These are phyloP conservation scores for Pythium angustatum DNA, from an alignment of 352 stramenopile genomes.

Conservation along the genomic window DNA sequence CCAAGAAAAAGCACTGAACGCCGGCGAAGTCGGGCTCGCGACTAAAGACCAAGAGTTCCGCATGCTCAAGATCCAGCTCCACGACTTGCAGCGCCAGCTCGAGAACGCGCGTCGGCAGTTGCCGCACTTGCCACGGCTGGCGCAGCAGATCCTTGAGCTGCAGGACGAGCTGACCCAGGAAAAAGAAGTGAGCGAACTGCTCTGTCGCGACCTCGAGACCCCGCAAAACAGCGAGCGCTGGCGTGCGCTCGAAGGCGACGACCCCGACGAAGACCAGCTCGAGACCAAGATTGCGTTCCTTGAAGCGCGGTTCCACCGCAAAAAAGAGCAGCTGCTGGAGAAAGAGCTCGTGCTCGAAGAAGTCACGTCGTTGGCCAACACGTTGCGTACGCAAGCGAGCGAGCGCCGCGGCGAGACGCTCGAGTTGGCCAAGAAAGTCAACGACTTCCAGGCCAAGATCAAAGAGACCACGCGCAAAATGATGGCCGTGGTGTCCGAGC, in stretches of 20 bases:
- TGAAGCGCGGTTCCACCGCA: conserved; percentile 85
- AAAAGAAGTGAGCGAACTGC: conserved; percentile 84
- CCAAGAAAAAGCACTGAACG: conserved; percentile 81
- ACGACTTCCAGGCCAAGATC: conserved; percentile 89
- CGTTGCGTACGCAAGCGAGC: conserved; percentile 77
- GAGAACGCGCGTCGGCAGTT: conserved; percentile 74
- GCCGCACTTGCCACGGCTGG: conserved; percentile 78
- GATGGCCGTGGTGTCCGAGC: conserved; percentile 94
- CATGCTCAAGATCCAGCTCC: conserved; percentile 73
- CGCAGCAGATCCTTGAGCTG: conserved; percentile 73
- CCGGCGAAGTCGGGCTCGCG: conserved; percentile 78
- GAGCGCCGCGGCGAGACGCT: conserved; percentile 77
- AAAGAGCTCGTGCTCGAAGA: conserved; percentile 95
- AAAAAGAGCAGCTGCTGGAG: conserved; percentile 93
- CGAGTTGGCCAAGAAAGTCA: conserved; percentile 88
- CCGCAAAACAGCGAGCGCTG: conserved; percentile 88
- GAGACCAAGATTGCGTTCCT: conserved; percentile 81
- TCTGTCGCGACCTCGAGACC: conserved; percentile 91
- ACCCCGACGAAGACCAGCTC: conserved; percentile 89
- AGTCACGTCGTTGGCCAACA: conserved; percentile 85
- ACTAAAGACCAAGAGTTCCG: conserved; percentile 84
- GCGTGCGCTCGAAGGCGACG: conserved; percentile 85
- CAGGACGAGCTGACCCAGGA: conserved; percentile 87
- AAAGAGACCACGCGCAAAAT: conserved; percentile 92
- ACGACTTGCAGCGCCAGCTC: conserved; percentile 70